phyloP scores from a whole-genome alignment of 2,329 filamentous ascomycete species.

The Colletotrichum viniferum region DNA sequence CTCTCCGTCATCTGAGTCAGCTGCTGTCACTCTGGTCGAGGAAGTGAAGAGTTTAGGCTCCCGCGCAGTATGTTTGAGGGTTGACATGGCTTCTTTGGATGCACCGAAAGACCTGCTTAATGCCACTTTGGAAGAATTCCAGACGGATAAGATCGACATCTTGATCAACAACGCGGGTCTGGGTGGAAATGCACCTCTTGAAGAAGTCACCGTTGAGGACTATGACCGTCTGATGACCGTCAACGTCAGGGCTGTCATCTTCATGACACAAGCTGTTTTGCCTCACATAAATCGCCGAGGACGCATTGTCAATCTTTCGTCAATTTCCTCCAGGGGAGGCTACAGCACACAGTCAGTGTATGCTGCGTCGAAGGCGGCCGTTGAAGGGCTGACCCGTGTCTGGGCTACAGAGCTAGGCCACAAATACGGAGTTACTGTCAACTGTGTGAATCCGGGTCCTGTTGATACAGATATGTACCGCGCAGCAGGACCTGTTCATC shows the following conservation, averaged over 20 bases:
- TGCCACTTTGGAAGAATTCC: neutral
- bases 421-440: slow-evolving; percentile 30
- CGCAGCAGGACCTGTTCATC: neutral
- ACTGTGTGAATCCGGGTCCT: slow-evolving; percentile 35
- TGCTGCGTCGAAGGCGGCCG: slow-evolving; percentile 36
- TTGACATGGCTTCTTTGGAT: slow-evolving; percentile 2
- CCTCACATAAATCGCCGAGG: slow-evolving; percentile 33
- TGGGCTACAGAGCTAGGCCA: slow-evolving; percentile 38
- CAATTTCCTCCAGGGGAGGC: slow-evolving; percentile 33
- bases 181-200: neutral
- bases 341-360: slow-evolving; percentile 34
- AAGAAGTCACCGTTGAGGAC: neutral
- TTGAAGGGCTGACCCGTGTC: slow-evolving; percentile 30
- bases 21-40: neutral
- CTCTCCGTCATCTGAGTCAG: neutral
- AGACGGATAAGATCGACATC: slow-evolving; percentile 1
- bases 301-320: slow-evolving; percentile 38
- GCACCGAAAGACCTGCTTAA: neutral
- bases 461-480: slow-evolving; percentile 25
- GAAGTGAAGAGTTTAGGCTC: neutral
- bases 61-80: neutral
- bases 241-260: slow-evolving; percentile 25
- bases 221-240: slow-evolving; percentile 3
- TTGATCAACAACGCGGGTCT: slow-evolving; percentile 8
- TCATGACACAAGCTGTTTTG: slow-evolving; percentile 34